These are phyloP conservation scores for Paramyrothecium roridum DNA, from an alignment of 2,329 filamentous ascomycete species.

Conservation along the genomic window DNA sequence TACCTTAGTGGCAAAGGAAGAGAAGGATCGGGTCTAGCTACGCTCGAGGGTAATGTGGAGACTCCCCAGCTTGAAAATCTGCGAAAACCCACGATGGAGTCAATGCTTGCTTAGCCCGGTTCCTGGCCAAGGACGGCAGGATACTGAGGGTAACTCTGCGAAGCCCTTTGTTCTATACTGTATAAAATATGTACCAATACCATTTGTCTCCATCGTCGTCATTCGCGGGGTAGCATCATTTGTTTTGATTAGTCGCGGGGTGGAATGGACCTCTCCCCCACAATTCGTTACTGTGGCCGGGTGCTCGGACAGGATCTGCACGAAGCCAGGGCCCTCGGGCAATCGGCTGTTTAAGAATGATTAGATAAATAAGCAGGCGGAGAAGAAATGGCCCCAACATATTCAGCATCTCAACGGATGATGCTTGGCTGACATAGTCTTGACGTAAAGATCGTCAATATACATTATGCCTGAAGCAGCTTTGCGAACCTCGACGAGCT, in stretches of 20 bases:
- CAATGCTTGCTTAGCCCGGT: background rate
- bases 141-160: background rate
- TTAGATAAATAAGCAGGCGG: background rate
- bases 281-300: background rate
- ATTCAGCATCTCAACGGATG: background rate
- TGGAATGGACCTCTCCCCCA: background rate
- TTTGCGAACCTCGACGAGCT: background rate
- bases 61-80: background rate
- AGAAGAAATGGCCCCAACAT: background rate
- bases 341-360: background rate
- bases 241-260: background rate
- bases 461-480: background rate
- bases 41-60: background rate
- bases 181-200: background rate
- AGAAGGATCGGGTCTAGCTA: background rate
- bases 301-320: background rate
- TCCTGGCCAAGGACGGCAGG: background rate
- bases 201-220: too few species aligned
- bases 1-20: conserved; percentile 14
- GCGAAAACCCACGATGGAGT: background rate
- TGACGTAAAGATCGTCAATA: background rate
- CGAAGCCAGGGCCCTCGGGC: background rate
- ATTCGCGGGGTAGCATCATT: too few species aligned
- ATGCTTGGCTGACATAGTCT: background rate
- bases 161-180: background rate